Base-by-base conservation (phyloP, 73 alveolate genomes). In the Effrenium voratum region DNA sequence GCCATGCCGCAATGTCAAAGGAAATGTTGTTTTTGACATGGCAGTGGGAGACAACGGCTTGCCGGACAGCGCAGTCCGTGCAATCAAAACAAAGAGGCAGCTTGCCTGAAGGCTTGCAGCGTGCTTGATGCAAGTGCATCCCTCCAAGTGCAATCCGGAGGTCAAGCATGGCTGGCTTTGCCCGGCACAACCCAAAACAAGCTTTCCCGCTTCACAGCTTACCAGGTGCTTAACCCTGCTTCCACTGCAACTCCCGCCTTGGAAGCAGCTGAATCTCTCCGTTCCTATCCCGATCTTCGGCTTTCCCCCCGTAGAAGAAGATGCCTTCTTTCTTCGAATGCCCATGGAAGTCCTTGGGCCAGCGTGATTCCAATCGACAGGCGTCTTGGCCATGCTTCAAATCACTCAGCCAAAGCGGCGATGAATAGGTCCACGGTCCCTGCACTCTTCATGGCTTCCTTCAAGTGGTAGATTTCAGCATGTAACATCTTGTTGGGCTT, bases 311-410 rank as follows among this genome's bases (percentile, higher is more conserved):
- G 40, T 92, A 92, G 59, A 92, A 92, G 46, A 92, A 92, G 66
- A 92, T 76, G 13, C 98, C 98, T 49, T 92, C 98, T 63, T 92
- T 92, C 91, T 92, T 92, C 43, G 98, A 92, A 45, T 92, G 92
- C 30, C 98, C 98, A 30, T 92, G 98, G 46, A 92, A 75, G 36
- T 92, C 98, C 98, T 90, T 38, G 45, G 52, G 19, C 40, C 43
- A 38, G 13, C 85, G 32, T n/a, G n/a, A n/a, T n/a, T n/a, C n/a
- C n/a, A n/a, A n/a, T n/a, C n/a, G n/a, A n/a, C n/a, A n/a, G n/a
- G n/a, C n/a, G n/a, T n/a, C n/a, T n/a, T n/a, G n/a, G n/a, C n/a
- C n/a, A n/a, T n/a, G n/a, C n/a, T n/a, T n/a, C n/a, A n/a, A n/a
- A n/a, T n/a, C n/a, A n/a, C n/a, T 66, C 68, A 76, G 28, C 76